Evolutionary conservation across 352 stramenopile genomes (phyloP), one percentile per base, ranked within the genome.

Genomic region (Globisporangium viniferum): DNA sequence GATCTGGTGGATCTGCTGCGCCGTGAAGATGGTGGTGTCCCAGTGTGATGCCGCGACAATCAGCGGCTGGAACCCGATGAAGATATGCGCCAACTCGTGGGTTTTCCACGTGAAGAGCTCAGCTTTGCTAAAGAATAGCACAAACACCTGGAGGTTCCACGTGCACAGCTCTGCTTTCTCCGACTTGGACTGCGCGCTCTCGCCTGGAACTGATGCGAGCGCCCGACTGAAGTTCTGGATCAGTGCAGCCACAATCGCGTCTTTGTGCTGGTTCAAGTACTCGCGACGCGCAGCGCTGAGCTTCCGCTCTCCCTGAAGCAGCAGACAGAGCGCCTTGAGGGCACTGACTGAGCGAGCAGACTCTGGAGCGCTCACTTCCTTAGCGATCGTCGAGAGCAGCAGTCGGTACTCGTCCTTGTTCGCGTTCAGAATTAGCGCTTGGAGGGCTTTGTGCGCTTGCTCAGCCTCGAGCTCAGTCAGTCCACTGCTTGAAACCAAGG

Each of bases 91-190:
- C 35, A 96, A 69, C 64, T 96, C 86, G 31, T 86, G 71, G 0
- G 72, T 73, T 72, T 90, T 88, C 88, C 88, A 94, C 20, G 84
- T 81, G 64, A 94, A 95, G 24, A 93, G 68, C 62, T 94, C 88
- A 0, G 83, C 72, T 59, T 92, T 96, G 68, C 76, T 88, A 59
- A 91, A 94, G 44, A 91, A 72, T 6, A 90, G 71, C 56, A 83
- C 80, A 31, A 94, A 88, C 6, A 75, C 76, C 41, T 84, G 80
- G 46, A 92, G 70, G 15, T 79, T 91, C 75, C 75, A 90, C 14
- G 88, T 61, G 5, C 70, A 73, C 20, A 88, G 59, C 27, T 78
- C 75, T 12, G 35, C 15, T 22, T 20, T 54, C 35, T 70, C 60
- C 4, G n/a, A 4, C 35, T 66, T 15, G 2, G 20, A 41, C 57